Base-by-base conservation (phyloP, 148 eudicot genomes). In the Fallopia convolvulus region DNA sequence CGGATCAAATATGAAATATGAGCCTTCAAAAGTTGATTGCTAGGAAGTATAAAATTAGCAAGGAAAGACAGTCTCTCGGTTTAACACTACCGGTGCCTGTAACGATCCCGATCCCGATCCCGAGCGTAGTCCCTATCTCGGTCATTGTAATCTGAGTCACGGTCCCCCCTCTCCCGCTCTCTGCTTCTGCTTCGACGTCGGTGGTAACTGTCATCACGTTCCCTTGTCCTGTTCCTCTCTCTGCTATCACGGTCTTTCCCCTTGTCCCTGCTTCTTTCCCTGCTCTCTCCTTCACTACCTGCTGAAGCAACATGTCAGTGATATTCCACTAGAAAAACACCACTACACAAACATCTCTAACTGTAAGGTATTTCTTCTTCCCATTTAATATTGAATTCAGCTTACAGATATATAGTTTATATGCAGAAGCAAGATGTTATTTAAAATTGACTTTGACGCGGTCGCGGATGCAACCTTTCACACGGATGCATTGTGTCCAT, bases 201-300 rank as follows among this genome's bases (percentile, higher is more conserved):
- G 17, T 80, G 83, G 17, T 80, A 79, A 50, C 87, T 86, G 26
- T 80, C 80, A 56, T 78, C 83, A 74, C 87, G 84, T 26, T 80
- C 83, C 75, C 85, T 77, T 33, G 77, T 83, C 74, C 82, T 81
- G 84, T 87, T 81, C 73, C 82, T 87, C 65, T 86, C 88, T 53
- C 88, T 87, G 44, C 79, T 86, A 56, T 88, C 90, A 58, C 84
- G 80, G 2, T 81, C 86, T 18, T 84, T 83, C 9, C 86, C 89
- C n/a, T 83, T 75, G 74, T 84, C 87, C 74, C 85, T 87, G 85
- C 87, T 84, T 79, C 82, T 85, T 36, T 89, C 92, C 87, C 84
- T 89, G 66, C 65, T 82, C 68, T 88, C 94, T 81, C 87, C 82
- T 36, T 90, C 97, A 80, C 87, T 87, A 61, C 79, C 81, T 75